These are phyloP conservation scores for Candida smagusa DNA, from an alignment of 1,139 yeast species.

Conservation along the genomic window DNA sequence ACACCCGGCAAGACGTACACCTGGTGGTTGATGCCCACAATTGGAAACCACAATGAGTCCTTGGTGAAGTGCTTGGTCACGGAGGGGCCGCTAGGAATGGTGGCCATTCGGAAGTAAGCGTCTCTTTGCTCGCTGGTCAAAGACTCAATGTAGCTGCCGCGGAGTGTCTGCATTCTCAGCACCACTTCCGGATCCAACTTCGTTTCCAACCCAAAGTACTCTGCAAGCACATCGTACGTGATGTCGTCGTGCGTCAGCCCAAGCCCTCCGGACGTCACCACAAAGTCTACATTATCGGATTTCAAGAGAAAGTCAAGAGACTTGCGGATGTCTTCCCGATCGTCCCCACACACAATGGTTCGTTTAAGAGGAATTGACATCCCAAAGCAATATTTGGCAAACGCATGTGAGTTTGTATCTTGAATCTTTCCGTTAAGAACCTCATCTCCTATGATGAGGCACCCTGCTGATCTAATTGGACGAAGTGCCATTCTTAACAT, in stretches of 20 bases:
- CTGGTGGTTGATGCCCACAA: constrained; percentile 59
- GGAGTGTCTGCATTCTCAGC: constrained; percentile 52
- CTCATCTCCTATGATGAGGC: constrained; percentile 80
- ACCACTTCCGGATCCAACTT: constrained; percentile 56
- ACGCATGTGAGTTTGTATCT: constrained; percentile 72
- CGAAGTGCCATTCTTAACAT: no score
- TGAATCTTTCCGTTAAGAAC: constrained; percentile 81
- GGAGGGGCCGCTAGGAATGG: constrained; percentile 45
- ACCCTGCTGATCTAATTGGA: constrained; percentile 28
- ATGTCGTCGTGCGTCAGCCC: constrained; percentile 93
- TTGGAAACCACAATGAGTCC: constrained; percentile 76
- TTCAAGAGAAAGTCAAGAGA: constrained; percentile 44
- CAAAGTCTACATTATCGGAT: constrained; percentile 55
- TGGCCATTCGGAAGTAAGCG: constrained; percentile 78
- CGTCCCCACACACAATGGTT: constrained; percentile 76
- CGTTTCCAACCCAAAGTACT: constrained; percentile 53
- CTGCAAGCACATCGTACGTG: constrained; percentile 69
- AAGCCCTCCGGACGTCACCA: constrained; percentile 80
- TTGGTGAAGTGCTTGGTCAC: constrained; percentile 54
- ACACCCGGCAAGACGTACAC: constrained; percentile 80
- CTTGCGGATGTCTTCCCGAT: constrained; percentile 57
- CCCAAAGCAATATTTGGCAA: constrained; percentile 67
- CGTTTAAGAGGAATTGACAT: constrained; percentile 63
- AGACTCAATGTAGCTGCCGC: constrained; percentile 35
- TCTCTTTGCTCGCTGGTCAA: constrained; percentile 44